Evolutionary conservation across 1,139 yeast genomes (phyloP), one percentile per base, ranked within the genome.

Genomic region (Geotrichum candidum): DNA sequence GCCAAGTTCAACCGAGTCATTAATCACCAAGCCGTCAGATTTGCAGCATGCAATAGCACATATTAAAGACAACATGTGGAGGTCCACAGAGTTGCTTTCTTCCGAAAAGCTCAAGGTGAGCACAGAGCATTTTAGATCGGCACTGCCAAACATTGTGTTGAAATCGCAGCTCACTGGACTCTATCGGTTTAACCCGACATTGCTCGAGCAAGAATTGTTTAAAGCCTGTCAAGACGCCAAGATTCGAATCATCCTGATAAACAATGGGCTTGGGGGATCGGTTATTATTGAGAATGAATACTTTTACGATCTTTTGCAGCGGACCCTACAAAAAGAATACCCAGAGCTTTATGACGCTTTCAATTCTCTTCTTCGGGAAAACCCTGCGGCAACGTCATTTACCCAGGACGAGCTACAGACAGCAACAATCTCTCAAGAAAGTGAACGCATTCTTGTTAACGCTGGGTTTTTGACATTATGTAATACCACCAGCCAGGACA

Each of bases 241-340:
- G 33, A 29, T 55, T 27, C 29, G 58, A 11, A 29, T 48, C 11
- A 48, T 55, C 22, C 33, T 55, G 10, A 25, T 55, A 9, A 55
- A 55, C 23, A 52, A 52, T n/a, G 58, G 58, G 33, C 53, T 55
- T 5, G 58, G 58, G 7, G 58, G 58, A 15, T 52, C 48, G 23
- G 46, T 48, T 1, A 18, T 55, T 6, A 52, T 55, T 29, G 53
- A 55, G 10, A 48, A 27, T 4, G 22, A 29, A 31, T 22, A 13
- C 22, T 55, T 55, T 27, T 48, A 29, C 31, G 22, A 13, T 15
- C 15, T 55, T 11, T 46, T 55, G 58, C 41, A 55, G 11, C 33
- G 25, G n/a, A 27, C 27, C 38, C 38, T 31, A 41, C 5, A 13
- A 48, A 31, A 13, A 10, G 11, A 45, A 7, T 22, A 45, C 15